Evolutionary conservation across 768 basidiomycete species (phyloP).

Genomic region (Stropharia rugosoannulata): DNA sequence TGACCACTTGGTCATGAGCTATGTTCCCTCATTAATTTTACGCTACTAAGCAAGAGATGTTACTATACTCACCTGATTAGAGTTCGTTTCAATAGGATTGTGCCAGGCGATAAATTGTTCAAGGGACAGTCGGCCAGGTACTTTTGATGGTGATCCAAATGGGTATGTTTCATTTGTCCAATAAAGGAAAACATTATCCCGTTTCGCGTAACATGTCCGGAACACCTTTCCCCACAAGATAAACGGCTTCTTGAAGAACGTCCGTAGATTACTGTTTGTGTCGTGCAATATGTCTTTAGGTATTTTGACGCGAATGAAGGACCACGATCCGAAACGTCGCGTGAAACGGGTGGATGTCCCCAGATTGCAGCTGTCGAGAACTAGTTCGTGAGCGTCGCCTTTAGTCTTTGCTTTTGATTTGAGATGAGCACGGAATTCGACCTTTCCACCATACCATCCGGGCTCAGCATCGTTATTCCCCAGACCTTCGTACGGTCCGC

Average conservation of each 20-base stretch:
- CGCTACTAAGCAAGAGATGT: neutral
- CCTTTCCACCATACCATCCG: slow-evolving; percentile 62
- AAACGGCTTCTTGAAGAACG: slow-evolving; percentile 48
- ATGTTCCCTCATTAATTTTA: neutral
- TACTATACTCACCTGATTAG: slow-evolving; percentile 39
- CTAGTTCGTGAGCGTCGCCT: slow-evolving; percentile 31
- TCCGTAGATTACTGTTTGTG: slow-evolving; percentile 25
- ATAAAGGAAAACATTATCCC: slow-evolving; percentile 53
- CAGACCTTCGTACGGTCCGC: slow-evolving; percentile 39
- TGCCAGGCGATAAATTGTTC: slow-evolving; percentile 52
- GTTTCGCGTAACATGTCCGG: slow-evolving; percentile 61
- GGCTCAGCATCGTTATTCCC: slow-evolving; percentile 33
- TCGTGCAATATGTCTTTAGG: slow-evolving; percentile 30
- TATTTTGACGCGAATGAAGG: slow-evolving; percentile 52
- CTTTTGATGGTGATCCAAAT: slow-evolving; percentile 4
- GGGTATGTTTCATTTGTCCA: slow-evolving; percentile 47
- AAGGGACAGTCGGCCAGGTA: slow-evolving; percentile 34
- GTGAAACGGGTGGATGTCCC: slow-evolving; percentile 57
- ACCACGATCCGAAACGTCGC: slow-evolving; percentile 59
- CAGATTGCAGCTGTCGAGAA: slow-evolving; percentile 46
- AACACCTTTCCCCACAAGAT: slow-evolving; percentile 56
- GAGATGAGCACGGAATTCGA: slow-evolving; percentile 46
- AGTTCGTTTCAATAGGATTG: slow-evolving; percentile 49
- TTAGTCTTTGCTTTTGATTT: slow-evolving; percentile 10
- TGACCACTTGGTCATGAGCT: slow-evolving; percentile 67